phyloP scores from a whole-genome alignment of 345 rosid species.

The Salix udensis region DNA sequence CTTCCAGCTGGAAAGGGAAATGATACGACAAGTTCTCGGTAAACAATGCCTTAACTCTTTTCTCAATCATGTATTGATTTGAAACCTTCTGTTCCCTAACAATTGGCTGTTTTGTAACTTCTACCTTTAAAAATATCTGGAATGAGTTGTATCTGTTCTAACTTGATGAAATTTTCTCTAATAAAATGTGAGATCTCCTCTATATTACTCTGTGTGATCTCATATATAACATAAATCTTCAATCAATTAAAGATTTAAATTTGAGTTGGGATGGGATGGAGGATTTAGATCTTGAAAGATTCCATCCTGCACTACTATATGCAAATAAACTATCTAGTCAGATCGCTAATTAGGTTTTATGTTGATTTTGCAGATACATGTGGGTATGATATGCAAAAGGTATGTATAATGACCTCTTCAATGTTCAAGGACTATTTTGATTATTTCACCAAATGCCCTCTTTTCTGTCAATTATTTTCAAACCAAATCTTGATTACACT shows the following conservation, averaged over 20 bases:
- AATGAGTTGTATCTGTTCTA: not conserved
- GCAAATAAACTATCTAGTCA: not conserved
- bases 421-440: not conserved
- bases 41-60: slow-evolving; percentile 11
- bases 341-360: slow-evolving; percentile 25
- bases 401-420: slow-evolving; percentile 20
- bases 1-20: slow-evolving; percentile 35
- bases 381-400: slow-evolving; percentile 55
- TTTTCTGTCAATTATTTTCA: not conserved
- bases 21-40: slow-evolving; percentile 43
- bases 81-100: not conserved
- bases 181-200: not conserved
- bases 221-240: not conserved
- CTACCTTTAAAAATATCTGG: not conserved
- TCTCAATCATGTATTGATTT: not conserved
- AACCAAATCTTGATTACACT: not conserved
- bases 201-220: not conserved
- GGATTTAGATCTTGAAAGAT: not conserved
- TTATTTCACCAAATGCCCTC: not conserved
- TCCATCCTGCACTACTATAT: not conserved
- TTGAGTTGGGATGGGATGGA: not conserved
- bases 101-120: not conserved
- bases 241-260: not conserved
- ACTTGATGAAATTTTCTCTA: not conserved
- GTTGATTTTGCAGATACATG: slow-evolving; percentile 40